A percentile compares a stretch with the other conserved stretches of the same genome.
phyloP scores from a whole-genome alignment of 2,329 filamentous ascomycete genomes.

The Hirsutella minnesotensis region DNA sequence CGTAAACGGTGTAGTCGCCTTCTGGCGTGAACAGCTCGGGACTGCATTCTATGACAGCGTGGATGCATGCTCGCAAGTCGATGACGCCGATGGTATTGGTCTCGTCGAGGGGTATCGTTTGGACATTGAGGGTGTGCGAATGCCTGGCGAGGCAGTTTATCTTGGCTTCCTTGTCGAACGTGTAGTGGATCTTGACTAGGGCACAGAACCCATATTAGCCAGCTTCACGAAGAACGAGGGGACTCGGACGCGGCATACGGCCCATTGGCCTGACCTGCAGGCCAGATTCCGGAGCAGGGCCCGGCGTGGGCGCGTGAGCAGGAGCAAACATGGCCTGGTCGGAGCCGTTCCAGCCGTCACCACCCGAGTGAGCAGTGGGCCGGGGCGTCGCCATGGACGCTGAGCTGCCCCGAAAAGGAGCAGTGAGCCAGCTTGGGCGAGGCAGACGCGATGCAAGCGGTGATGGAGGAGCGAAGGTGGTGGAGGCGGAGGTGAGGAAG shows the following conservation, averaged over 20 bases:
- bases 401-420: not conserved
- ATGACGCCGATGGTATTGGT: constrained; percentile 73
- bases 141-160: constrained; percentile 82
- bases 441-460: constrained; percentile 24
- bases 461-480: too few relatives aligned
- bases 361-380: constrained; percentile 15
- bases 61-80: constrained; percentile 75
- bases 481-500: too few relatives aligned
- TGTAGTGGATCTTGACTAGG: constrained; percentile 91
- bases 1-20: constrained; percentile 91
- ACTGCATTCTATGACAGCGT: constrained; percentile 66
- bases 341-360: constrained; percentile 18
- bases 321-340: constrained; percentile 17
- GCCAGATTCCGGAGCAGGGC: constrained; percentile 27
- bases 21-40: constrained; percentile 65
- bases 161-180: constrained; percentile 81
- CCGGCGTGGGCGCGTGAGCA: constrained; percentile 11
- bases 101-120: constrained; percentile 72
- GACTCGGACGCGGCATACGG: constrained; percentile 34
- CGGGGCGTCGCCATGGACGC: constrained; percentile 26
- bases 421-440: constrained; percentile 6
- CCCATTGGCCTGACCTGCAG: constrained; percentile 53
- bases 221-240: constrained; percentile 4
- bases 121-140: constrained; percentile 67
- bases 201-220: not conserved